phyloP scores from a whole-genome alignment of 1,284 basidiomycete genomes.

The Fomitiporia mediterranea region DNA sequence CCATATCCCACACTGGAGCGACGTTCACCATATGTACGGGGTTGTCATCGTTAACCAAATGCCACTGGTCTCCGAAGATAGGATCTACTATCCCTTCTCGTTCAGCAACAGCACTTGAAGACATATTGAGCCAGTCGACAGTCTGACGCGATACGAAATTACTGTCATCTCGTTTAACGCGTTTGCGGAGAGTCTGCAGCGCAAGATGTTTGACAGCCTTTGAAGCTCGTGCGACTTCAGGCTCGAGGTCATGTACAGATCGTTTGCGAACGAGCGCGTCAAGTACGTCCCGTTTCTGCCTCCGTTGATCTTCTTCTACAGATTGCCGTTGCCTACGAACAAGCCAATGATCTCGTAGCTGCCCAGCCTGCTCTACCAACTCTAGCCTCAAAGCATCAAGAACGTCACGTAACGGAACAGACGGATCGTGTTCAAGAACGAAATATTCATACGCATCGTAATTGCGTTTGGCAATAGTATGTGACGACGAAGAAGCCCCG shows the following conservation, averaged over 20 bases:
- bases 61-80: conserved; percentile 88
- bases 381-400: conserved; percentile 70
- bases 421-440: conserved; percentile 72
- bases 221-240: conserved; percentile 2
- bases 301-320: conserved; percentile 27
- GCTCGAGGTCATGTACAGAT: conserved; percentile 40
- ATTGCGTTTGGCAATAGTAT: conserved; percentile 39
- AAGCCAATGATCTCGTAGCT: conserved; percentile 82
- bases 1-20: conserved; percentile 80
- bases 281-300: conserved; percentile 20
- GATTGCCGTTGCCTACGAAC: conserved; percentile 55
- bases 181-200: conserved; percentile 56
- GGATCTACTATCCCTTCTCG: conserved; percentile 82
- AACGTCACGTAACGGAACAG: conserved; percentile 52
- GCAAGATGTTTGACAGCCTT: conserved; percentile 51
- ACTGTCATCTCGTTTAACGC: conserved; percentile 48
- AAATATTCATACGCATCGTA: conserved; percentile 91
- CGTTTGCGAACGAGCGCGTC: conserved; percentile 37
- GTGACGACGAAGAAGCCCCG: conserved; percentile 24
- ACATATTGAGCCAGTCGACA: conserved; percentile 28
- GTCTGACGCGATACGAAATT: conserved; percentile 54
- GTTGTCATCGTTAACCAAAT: conserved; percentile 75
- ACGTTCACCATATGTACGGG: conserved; percentile 84
- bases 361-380: conserved; percentile 84
- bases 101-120: conserved; percentile 48